Evolutionary conservation across 2,329 filamentous ascomycete genomes (phyloP), one percentile per base, ranked within the genome.

Genomic region (Beauveria brongniartii): DNA sequence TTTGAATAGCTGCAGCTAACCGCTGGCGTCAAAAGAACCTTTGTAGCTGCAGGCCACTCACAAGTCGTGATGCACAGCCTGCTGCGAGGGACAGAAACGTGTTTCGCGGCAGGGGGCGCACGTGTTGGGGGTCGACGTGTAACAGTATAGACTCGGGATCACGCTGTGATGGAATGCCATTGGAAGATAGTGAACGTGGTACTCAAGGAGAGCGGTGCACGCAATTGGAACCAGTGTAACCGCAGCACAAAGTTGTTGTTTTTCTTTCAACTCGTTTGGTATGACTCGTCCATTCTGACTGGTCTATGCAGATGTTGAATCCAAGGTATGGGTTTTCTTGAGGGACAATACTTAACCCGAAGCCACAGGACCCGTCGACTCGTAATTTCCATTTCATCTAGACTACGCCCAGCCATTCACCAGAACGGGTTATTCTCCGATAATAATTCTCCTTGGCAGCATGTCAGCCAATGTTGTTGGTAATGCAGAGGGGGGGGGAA

Each of bases 361-460:
- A 20, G 14, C 54, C n/a, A 56, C 28, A 24, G n/a, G 43, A n/a
- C 43, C 28, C 34, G 47, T 56, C 43, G 28, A 28, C 34, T 56
- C 4, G 43, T 48, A 56, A 56, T 40, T 48, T 56, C 43, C 54
- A 56, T 56, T 44, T 24, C 54, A 56, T 53, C 30, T 53, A 14
- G 28, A 37, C 46, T 20, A 20, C 34, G 34, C 14, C 34, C 34
- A 37, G 34, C 12, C 34, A 14, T 16, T 37, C 14, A 37, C 34
- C 34, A 14, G 34, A 28, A 37, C n/a, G 41, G 40, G 20, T 43
- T 54, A 24, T 56, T 48, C 43, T 12, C 54, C 43, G 43, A 20
- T n/a, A 24, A 48, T 56, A 34, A 30, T 44, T 30, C 40, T 34
- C 24, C 40, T 46, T 46, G 26, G 22, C 14, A 18, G 9, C 8